A percentile compares a stretch with the other conserved stretches of the same genome.
Conservation (phyloP, 345 rosid genomes). For the Sonneratia caseolaris region DNA sequence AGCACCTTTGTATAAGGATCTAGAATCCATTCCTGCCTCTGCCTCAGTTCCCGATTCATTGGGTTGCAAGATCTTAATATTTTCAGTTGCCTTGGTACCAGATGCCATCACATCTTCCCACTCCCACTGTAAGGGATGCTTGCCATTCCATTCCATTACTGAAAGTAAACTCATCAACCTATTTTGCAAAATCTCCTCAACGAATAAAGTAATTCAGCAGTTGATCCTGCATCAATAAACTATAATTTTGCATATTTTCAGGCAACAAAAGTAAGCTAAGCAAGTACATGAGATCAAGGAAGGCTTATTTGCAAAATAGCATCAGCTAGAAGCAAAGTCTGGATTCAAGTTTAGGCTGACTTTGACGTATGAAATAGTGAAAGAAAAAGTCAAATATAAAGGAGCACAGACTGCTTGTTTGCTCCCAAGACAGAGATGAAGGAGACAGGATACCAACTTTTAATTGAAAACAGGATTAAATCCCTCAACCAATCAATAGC, state of each 20-base stretch:
- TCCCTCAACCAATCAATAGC: neutral
- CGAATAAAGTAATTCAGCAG: neutral
- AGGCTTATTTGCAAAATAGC: neutral
- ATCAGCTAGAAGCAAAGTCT: neutral
- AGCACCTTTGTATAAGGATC: slow-evolving; percentile 34
- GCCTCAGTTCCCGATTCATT: slow-evolving; percentile 59
- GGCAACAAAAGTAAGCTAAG: neutral
- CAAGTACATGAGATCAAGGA: neutral
- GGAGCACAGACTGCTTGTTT: neutral
- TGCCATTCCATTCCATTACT: slow-evolving; percentile 75
- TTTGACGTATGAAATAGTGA: neutral
- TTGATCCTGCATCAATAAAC: slow-evolving; percentile 7
- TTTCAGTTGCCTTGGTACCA: slow-evolving; percentile 41
- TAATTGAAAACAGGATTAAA: neutral
- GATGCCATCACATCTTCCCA: slow-evolving; percentile 63
- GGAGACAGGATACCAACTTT: neutral
- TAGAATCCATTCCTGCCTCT: slow-evolving; percentile 48
- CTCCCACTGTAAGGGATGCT: slow-evolving; percentile 60
- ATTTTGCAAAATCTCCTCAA: neutral
- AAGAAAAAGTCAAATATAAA: neutral
- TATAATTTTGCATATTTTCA: neutral
- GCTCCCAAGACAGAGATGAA: neutral
- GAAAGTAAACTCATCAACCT: slow-evolving; percentile 28
- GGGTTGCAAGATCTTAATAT: slow-evolving; percentile 33
- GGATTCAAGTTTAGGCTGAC: too few relatives aligned